Evolutionary conservation across 306 rosid genomes (phyloP), one percentile per base, ranked within the genome.

Genomic region (Begonia fuchsioides): DNA sequence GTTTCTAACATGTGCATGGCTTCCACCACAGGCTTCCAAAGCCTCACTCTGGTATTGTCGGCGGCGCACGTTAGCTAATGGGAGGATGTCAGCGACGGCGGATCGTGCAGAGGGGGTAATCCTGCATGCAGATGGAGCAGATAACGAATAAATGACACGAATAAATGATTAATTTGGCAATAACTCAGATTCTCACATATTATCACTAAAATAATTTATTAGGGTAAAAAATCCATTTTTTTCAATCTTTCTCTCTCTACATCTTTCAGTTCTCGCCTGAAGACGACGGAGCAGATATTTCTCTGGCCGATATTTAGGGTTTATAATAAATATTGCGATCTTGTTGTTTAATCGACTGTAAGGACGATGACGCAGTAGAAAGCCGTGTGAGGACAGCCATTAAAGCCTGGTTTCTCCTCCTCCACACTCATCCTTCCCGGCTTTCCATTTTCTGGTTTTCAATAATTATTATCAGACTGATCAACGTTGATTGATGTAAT

Each of bases 11-110:
- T 80, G 55, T 87, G 87, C 50, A 87, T 87, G 66, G 83, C 96
- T 70, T 87, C 94, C 49, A 83, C 96, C 96, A 87, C 80, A 17
- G 96, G 96, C 58, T 87, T 87, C 96, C 96, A 87, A 0, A 87
- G 82, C 75, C 96, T 74, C 40, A 87, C 96, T 64, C 96, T 80
- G 12, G 38, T 17, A 57, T 20, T 41, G 45, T 0, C 45, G 12
- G 1, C 0, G 35, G 45, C 45, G 45, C 14, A 41, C 12, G 45
- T 41, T 41, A n/a, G 45, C 45, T 67, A 72, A 58, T 68, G 74
- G 38, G 87, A 69, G 45, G 83, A 52, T 47, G 76, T 19, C 9
- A 76, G 67, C 5, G 76, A 61, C 50, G 68, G 20, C 1, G 81
- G 80, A 41, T 81, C 84, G 52, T 69, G 71, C 13, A 62, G 61